Base-by-base conservation (phyloP, 257 asterid genomes). In the Linderniella brevidens region DNA sequence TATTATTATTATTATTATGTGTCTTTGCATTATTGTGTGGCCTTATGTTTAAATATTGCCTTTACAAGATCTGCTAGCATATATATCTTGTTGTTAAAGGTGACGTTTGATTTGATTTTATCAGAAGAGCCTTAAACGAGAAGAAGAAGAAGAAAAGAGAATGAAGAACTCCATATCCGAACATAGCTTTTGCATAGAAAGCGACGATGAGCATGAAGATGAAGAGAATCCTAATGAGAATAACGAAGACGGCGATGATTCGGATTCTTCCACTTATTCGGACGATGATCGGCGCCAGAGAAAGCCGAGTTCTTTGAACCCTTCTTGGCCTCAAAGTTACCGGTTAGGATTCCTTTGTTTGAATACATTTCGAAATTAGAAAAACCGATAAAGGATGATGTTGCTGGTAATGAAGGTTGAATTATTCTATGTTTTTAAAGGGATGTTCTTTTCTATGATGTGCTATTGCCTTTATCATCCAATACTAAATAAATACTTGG, bases 251-350 rank as follows among this genome's bases (percentile, higher is more conserved):
- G 70, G 80, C 1, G 69, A 72, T 67, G 82, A 73, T 38, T 72
- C 90, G 5, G 93, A 84, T 59, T 68, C 72, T 13, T 84, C 81
- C 7, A 61, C 48, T 58, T 68, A 67, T 49, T 63, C 71, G 4
- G 45, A 44, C 17, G 49, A 16, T 1, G 49, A 15, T 44, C 18
- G 11, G 13, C 73, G 58, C 11, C 78, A 61, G 9, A 69, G 63
- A 61, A 69, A 61, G 54, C 68, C 68, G 42, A 69, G 43, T 53
- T 78, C 92, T 36, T 47, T 70, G 62, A 65, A 58, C 20, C 60
- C 81, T 40, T 63, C 86, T 46, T 86, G 97, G 97, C 97, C 97
- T 75, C 97, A 82, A 52, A 86, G 94, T 79, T 86, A 82, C 69
- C 76, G 96, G 96, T 86, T 20, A 8, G 17, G 3, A 40, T 11